Evolutionary conservation across 768 basidiomycete genomes (phyloP), one percentile per base, ranked within the genome.

Genomic region (Leccinum broughii): DNA sequence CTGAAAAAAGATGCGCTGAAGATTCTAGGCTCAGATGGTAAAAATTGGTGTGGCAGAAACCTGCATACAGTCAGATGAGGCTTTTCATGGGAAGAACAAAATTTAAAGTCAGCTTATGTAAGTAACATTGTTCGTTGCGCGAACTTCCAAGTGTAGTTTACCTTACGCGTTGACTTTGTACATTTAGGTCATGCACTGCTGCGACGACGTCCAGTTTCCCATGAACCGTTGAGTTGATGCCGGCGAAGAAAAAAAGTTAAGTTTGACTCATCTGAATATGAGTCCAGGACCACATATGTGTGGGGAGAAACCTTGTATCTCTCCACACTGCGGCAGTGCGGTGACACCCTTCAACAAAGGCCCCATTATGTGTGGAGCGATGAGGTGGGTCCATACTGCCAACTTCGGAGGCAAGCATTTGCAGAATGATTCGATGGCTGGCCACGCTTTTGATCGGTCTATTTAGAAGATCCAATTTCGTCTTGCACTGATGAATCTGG

Each of bases 11-110:
- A 14, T 15, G 34, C 54, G 4, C 50, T 51, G 48, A 24, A 39
- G 57, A 55, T 30, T 30, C 30, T 30, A 28, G 17, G 22, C 34
- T 13, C 44, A 48, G 49, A 46, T 55, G 59, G 52, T 39, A 17
- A 35, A 35, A 64, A 56, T 53, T 26, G 20, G 49, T 64, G 59
- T 57, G 51, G 56, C 58, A 59, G 20, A 58, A 54, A 24, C 41
- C 41, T 32, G 52, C 52, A 35, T 35, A 13, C 11, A 34, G 34
- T 52, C 11, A 44, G 17, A 51, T 50, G 50, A 50, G 10, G 48
- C 8, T 17, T 64, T 64, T 53, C 46, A 34, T 30, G 34, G 46
- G 32, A 41, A 34, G 1, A 34, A 34, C 34, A 34, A 24, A 24
- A 24, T 24, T 24, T 24, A 24, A 24, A 11, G 51, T 39, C n/a